phyloP scores from a whole-genome alignment of 1,284 basidiomycete species.

The Cutaneotrichosporon mucoides region DNA sequence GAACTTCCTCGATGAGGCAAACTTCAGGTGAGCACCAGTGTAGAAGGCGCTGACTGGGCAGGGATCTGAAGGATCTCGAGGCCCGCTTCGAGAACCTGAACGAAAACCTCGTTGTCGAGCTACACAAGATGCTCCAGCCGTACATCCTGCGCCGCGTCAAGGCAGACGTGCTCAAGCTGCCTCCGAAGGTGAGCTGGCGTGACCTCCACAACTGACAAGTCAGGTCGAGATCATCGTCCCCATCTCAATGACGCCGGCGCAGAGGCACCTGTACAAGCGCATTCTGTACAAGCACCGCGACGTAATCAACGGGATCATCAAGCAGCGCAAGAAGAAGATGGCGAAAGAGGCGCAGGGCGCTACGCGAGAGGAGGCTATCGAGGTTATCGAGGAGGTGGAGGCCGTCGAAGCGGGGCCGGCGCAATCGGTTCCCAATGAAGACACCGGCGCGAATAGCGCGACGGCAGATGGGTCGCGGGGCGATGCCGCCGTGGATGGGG shows the following conservation, averaged over 20 bases:
- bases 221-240: conserved; percentile 68
- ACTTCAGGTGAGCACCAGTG: conserved; percentile 49
- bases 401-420: not conserved
- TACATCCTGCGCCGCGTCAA: conserved; percentile 93
- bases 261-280: conserved; percentile 83
- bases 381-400: not conserved
- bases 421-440: too few relatives aligned
- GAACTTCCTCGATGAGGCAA: conserved; percentile 77
- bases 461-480: too few relatives aligned
- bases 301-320: conserved; percentile 27
- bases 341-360: not conserved
- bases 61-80: conserved; percentile 64
- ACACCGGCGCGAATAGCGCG: too few relatives aligned
- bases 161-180: conserved; percentile 83
- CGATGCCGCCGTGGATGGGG: too few relatives aligned
- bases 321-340: conserved; percentile 16
- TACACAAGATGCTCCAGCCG: conserved; percentile 73
- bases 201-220: not conserved
- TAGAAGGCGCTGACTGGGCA: not conserved
- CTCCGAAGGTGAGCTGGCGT: conserved; percentile 62
- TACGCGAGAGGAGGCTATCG: not conserved
- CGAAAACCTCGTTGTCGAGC: conserved; percentile 69
- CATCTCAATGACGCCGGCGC: conserved; percentile 78
- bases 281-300: conserved; percentile 55
- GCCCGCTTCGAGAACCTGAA: conserved; percentile 66